Base-by-base conservation (phyloP, 768 basidiomycete species). In the Porpolomopsis calyptriformis region DNA sequence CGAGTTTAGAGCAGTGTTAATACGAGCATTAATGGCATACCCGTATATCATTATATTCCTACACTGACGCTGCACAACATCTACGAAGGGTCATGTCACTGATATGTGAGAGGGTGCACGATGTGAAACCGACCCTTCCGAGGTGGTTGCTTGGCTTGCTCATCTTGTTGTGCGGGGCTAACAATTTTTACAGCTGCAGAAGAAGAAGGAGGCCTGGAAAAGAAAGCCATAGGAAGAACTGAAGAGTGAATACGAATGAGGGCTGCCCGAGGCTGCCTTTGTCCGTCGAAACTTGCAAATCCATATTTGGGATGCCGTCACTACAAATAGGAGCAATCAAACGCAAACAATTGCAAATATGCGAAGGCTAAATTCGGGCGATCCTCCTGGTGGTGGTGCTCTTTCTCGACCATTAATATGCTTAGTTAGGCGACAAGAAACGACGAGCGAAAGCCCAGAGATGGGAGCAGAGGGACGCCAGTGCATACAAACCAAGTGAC, bases 11-110 rank as follows among this genome's bases (percentile, higher is more conserved):
- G 7, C 4, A 27, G 40, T 31, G 7, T 7, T 36, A 27, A 14
- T 11, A 39, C 2, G 16, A 22, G n/a, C 22, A 27, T 18, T 19
- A 29, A 25, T 6, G 18, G 52, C 62, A 52, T 65, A 92, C 90
- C 92, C 91, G 59, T 92, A 85, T 52, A 94, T 92, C 61, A 85
- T 68, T 43, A 92, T 79, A 69, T 96, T 94, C 58, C 86, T 80
- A 65, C 91, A 96, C 57, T 91, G 84, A 44, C 83, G 77, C 60
- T 82, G 80, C 11, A 75, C 71, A 38, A 77, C 70, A 65, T 86
- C 83, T 85, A 26, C 11, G 57, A 34, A 24, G 22, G 26, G 26
- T 20, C 18, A 16, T 9, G 8, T 19, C 31, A 43, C 19, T 22
- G 34, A 22, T 39, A 19, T 26, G n/a, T n/a, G n/a, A 16, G 23